Evolutionary conservation across 2,329 filamentous ascomycete species (phyloP).

Genomic region (Claviceps pazoutovae): DNA sequence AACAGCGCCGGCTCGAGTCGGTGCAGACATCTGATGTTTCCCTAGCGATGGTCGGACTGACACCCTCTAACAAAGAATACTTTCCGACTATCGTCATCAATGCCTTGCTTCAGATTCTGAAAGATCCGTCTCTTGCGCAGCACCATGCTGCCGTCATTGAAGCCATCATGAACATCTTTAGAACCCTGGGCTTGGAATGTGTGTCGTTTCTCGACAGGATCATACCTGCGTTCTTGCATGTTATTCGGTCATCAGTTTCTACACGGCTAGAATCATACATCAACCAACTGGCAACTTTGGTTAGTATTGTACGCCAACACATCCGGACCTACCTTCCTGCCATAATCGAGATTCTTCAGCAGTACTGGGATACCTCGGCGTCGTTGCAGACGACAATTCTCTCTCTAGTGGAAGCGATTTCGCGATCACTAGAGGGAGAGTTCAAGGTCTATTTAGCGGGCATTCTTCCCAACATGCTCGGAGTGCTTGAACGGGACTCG

Average conservation of each 20-base stretch:
- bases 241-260: slow-evolving; percentile 69
- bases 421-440: slow-evolving; percentile 85
- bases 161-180: slow-evolving; percentile 97
- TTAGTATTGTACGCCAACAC: slow-evolving; percentile 91
- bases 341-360: slow-evolving; percentile 73
- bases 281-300: slow-evolving; percentile 84
- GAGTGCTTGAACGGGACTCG: slow-evolving; percentile 76
- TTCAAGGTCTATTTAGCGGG: slow-evolving; percentile 93
- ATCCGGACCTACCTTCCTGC: slow-evolving; percentile 81
- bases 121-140: slow-evolving; percentile 76
- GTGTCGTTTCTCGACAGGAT: slow-evolving; percentile 90
- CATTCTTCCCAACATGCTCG: slow-evolving; percentile 84
- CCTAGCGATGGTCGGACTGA: slow-evolving; percentile 93
- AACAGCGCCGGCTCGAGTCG: slow-evolving; percentile 50
- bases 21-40: slow-evolving; percentile 79
- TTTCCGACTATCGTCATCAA: slow-evolving; percentile 98
- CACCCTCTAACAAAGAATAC: slow-evolving; percentile 94
- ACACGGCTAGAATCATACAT: slow-evolving; percentile 88
- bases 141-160: slow-evolving; percentile 92
- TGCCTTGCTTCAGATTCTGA: slow-evolving; percentile 80
- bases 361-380: slow-evolving; percentile 75
- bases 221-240: slow-evolving; percentile 80
- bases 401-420: slow-evolving; percentile 83
- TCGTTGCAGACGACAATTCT: slow-evolving; percentile 84
- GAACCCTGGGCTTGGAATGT: slow-evolving; percentile 88